Evolutionary conservation across 176 grass and related monocot species (phyloP), one percentile per base, ranked within the genome.

Genomic region (Stipa capillata): DNA sequence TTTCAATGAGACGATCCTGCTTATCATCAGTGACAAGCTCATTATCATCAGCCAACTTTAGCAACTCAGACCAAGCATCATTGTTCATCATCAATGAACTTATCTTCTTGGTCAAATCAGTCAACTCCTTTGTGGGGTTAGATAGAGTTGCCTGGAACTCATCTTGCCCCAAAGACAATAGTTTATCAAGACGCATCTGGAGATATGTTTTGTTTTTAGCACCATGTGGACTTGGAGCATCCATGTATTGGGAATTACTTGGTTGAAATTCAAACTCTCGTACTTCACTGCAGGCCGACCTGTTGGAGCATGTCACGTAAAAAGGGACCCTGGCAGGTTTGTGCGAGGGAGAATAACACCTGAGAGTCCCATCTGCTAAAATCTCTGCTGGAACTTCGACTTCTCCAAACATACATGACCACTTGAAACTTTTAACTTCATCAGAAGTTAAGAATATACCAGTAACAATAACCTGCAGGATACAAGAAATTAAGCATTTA

Each of bases 351-450:
- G 87, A 82, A 69, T 92, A 82, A 76, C 95, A 94, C 50, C 72
- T 81, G 79, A 97, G 85, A 29, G 69, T 85, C 60, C 87, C 87
- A 32, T 82, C 72, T 56, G 43, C 76, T 58, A 82, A 76, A 80
- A 97, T 69, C 39, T 97, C 85, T 63, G 80, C 91, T 39, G 91
- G 48, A 72, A 97, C 91, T 87, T 97, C 95, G 1, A 88, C 71
- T 89, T 94, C 95, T 73, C 95, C 95, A 92, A 97, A 97, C 95
- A 97, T 97, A 82, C 95, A 97, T 76, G 86, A 94, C 95, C 89
- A 97, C 44, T 92, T 97, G 76, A 69, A 81, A 55, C 52, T 92
- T 42, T 72, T 47, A 64, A 83, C 25, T 44, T 84, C 68, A 72
- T 51, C 66, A 44, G 87, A 66, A 61, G 83, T 99, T 54, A 97